Evolutionary conservation across 2,329 filamentous ascomycete genomes (phyloP).

Genomic region (Herpotrichia juniperi): DNA sequence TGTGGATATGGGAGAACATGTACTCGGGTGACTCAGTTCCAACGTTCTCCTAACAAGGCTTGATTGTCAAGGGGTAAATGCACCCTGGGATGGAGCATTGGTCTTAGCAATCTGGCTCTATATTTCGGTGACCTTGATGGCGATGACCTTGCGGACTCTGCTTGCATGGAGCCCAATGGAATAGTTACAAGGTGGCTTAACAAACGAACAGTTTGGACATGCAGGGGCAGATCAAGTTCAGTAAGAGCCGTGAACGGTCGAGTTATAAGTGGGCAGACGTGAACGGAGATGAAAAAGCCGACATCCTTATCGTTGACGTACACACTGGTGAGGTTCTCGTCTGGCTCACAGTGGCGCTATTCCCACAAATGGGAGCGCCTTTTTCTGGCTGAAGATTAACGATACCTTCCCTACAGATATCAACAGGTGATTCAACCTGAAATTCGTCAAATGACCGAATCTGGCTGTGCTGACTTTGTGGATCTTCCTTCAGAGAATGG

Average conservation of each 20-base stretch:
- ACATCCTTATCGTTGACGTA: conserved; percentile 38
- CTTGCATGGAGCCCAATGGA: conserved; percentile 14
- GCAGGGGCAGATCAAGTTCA: conserved; percentile 16
- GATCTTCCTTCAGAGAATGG: neutral
- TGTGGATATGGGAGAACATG: conserved; percentile 31
- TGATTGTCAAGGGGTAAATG: conserved; percentile 17
- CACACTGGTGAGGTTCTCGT: conserved; percentile 39
- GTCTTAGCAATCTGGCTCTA: conserved; percentile 33
- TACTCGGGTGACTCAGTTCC: neutral
- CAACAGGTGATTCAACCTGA: neutral
- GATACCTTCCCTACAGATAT: neutral
- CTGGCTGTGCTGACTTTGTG: neutral
- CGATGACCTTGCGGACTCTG: conserved; percentile 15
- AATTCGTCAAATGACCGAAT: neutral
- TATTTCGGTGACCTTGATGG: conserved; percentile 41
- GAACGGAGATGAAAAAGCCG: conserved; percentile 45
- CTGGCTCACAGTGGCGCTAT: conserved; percentile 35
- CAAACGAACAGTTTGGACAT: no score
- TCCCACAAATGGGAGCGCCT: conserved; percentile 13
- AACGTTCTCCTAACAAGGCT: neutral
- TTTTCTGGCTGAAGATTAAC: conserved; percentile 4
- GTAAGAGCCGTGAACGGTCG: conserved; percentile 35
- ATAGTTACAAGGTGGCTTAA: conserved; percentile 13
- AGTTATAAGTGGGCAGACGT: conserved; percentile 49
- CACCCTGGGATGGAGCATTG: conserved; percentile 27